Evolutionary conservation across 495 filamentous ascomycete genomes (phyloP).

Genomic region (Talaromyces adpressus): DNA sequence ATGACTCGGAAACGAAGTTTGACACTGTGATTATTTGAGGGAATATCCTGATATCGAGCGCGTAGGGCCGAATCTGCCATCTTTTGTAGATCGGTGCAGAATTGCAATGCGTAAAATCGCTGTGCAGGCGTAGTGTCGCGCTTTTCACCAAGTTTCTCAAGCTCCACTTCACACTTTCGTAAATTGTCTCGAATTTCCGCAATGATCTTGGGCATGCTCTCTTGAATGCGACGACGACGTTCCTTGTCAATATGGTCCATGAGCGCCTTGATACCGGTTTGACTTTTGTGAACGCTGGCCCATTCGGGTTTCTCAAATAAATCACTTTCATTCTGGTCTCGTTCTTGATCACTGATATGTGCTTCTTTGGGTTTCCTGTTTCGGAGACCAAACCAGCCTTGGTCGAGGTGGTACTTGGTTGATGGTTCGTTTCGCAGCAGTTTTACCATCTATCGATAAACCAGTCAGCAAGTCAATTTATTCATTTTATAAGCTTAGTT

Average conservation of each 20-base stretch:
- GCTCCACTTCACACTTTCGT: not conserved
- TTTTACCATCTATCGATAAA: constrained; percentile 1
- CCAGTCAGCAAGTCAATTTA: not conserved
- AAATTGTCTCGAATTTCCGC: not conserved
- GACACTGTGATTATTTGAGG: not conserved
- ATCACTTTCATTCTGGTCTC: not conserved
- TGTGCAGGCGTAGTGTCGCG: constrained; percentile 1
- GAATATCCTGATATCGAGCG: constrained; percentile 1
- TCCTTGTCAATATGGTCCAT: constrained; percentile 7
- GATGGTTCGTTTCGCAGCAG: constrained; percentile 3
- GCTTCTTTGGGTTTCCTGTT: constrained; percentile 5
- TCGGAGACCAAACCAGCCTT: constrained; percentile 5
- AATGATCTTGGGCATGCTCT: not conserved
- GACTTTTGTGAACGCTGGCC: not conserved
- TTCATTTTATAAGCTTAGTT: not conserved
- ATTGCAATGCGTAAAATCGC: not conserved
- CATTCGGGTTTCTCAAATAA: constrained; percentile 1
- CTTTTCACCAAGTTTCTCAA: constrained; percentile 1
- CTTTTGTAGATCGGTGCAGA: not conserved
- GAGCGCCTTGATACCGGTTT: constrained; percentile 2
- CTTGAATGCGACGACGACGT: not conserved
- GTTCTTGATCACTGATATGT: not conserved
- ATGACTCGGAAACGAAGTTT: constrained; percentile 1
- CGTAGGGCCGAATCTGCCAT: not conserved
- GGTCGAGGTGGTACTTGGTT: not conserved